Conservation (phyloP, 1,284 basidiomycete genomes). For the Ceratobasidium sp. region DNA sequence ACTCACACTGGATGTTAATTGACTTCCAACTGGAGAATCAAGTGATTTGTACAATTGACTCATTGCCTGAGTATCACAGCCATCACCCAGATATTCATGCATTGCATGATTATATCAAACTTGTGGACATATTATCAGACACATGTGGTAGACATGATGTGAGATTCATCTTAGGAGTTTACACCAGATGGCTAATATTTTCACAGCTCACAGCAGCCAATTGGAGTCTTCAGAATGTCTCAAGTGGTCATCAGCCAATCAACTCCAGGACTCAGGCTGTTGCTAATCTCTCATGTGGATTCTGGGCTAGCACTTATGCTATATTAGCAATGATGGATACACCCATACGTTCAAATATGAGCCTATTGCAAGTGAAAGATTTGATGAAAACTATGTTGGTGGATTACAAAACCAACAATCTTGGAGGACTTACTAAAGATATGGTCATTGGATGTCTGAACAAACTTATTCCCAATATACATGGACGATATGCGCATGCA, state of each 20-base stretch:
- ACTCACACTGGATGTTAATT: neutral
- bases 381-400: neutral
- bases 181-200: neutral
- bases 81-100: neutral
- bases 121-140: neutral
- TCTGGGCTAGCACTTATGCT: constrained; percentile 2
- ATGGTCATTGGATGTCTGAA: neutral
- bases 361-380: neutral
- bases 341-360: neutral
- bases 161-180: too few relatives aligned
- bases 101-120: neutral
- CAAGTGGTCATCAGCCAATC: neutral
- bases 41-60: neutral
- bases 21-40: neutral
- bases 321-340: neutral
- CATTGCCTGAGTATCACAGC: neutral
- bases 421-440: neutral
- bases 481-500: neutral
- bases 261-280: neutral
- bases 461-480: neutral
- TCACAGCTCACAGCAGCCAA: neutral
- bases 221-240: neutral
- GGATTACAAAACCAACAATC: neutral
- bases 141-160: neutral
- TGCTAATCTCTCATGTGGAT: constrained; percentile 1